Evolutionary conservation across 345 rosid genomes (phyloP), one percentile per base, ranked within the genome.

Genomic region (Eucalyptus virginea): DNA sequence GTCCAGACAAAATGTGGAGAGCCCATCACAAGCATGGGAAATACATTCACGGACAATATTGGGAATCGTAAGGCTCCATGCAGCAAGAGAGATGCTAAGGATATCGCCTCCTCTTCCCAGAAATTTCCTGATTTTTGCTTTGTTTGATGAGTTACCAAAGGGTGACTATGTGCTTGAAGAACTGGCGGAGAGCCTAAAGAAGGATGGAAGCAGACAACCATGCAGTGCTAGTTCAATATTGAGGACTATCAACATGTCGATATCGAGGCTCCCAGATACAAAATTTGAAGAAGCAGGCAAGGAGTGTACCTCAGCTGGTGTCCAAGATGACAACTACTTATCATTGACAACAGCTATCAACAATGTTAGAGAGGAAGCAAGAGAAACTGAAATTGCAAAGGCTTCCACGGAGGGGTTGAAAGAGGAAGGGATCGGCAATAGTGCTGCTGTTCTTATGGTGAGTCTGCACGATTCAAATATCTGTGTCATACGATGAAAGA

Each of bases 31-130:
- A 72, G 93, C 89, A 48, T 97, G 99, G 99, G 99, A 96, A 91
- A 91, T 95, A 92, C 97, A 98, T 87, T 94, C 98, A 3, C 93
- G 96, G 93, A 96, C 98, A 86, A 96, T 97, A 88, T 90, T 96
- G 90, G 95, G 97, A 89, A 93, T 96, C 83, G 87, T 96, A 91
- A 92, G 99, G 94, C 96, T 98, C 86, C 99, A 97, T 87, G 98
- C 98, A 52, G 99, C 98, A 26, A 95, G 98, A 89, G 98, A 98
- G 87, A 93, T 98, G 98, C 94, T 96, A 60, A 93, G 98, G 90
- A 96, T 96, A 37, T 91, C 94, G 21, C 96, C 99, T 5, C 99
- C 99, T 1, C 92, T 90, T 88, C 98, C 99, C 8, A 95, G 91
- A 40, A 95, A 93, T 87, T 98, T 98, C 94, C 88, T 98, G 90